A percentile compares a stretch with the other conserved stretches of the same genome.
Evolutionary conservation across 2,329 filamentous ascomycete genomes (phyloP).

Genomic region (Fusarium protoensiforme): DNA sequence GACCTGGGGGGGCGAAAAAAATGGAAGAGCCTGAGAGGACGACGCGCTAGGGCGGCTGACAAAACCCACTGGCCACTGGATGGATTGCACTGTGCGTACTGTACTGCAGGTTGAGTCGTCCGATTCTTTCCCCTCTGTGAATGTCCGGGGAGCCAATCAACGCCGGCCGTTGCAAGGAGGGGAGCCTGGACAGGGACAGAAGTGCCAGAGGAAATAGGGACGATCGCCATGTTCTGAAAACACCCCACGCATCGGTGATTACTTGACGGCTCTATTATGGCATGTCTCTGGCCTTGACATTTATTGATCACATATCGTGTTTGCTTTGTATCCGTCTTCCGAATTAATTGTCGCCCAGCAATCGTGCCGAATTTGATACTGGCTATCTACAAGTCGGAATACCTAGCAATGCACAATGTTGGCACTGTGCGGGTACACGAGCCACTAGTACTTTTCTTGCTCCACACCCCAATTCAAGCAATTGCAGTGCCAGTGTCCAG

Average conservation of each 20-base stretch:
- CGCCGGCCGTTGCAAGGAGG: not conserved
- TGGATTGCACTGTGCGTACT: constrained; percentile 30
- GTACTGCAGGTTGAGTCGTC: constrained; percentile 40
- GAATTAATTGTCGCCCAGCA: not conserved
- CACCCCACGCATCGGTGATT: constrained; percentile 19
- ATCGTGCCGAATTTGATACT: not conserved
- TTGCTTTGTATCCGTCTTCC: not conserved
- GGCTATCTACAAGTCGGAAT: constrained; percentile 6
- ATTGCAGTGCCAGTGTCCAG: constrained; percentile 20
- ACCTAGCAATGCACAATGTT: not conserved
- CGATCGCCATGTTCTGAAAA: constrained; percentile 20
- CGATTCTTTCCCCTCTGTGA: constrained; percentile 36
- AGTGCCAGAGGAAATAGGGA: constrained; percentile 18
- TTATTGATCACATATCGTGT: not conserved
- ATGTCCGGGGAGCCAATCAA: constrained; percentile 31
- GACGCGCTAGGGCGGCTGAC: constrained; percentile 30
- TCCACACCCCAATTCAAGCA: constrained; percentile 34
- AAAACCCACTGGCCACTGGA: constrained; percentile 26
- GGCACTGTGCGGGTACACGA: constrained; percentile 32
- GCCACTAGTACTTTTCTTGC: constrained; percentile 12
- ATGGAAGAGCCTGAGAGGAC: constrained; percentile 18
- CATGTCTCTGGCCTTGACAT: not conserved
- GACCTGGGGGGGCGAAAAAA: constrained; percentile 30
- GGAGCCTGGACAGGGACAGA: constrained; percentile 13
- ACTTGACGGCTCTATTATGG: not conserved